Base-by-base conservation (phyloP, 2,329 filamentous ascomycete species). In the Hypoxylon sp. region DNA sequence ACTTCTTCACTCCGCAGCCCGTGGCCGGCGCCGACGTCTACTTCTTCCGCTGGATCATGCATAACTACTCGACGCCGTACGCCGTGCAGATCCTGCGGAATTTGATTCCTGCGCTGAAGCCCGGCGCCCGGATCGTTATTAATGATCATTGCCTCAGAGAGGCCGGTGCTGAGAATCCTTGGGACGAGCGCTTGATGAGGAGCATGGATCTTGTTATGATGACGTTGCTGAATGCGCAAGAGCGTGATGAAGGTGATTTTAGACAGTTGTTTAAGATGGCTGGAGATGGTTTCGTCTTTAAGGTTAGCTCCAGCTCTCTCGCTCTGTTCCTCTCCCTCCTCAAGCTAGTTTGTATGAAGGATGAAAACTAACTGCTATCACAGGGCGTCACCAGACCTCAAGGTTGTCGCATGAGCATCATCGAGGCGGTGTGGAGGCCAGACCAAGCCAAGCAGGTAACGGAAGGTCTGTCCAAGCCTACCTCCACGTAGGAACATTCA, bases 161-260 rank as follows among this genome's bases (percentile, higher is more conserved):
- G 29, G 75, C 79, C 0, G 81, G 81, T 0, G 71, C 68, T 2
- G 82, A 85, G 68, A 78, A 76, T 22, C 72, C 79, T 0, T 83
- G 81, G 81, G 83, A 86, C 65, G 83, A 85, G 71, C 83, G 80
- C 67, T 75, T 85, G 44, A 83, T 85, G 63, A 76, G 82, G 11
- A 80, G 81, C 35, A 86, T 87, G 83, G 85, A 87, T 68, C 73
- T 87, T 68, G 77, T 85, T 2, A 87, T 88, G 85, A 72, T 87
- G 73, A 80, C 80, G 9, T 66, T 86, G 35, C 77, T 86, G 39
- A 88, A 87, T 68, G 81, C 85, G 2, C 82, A 85, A 72, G 86
- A 88, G 76, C 80, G 86, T 8, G 79, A 79, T 2, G 81, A 84
- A 66, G 73, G 75, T 5, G 84, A 86, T 67, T 87, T 86, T 63